phyloP scores from a whole-genome alignment of 169 alveolate species.

The Babesia bovis region DNA sequence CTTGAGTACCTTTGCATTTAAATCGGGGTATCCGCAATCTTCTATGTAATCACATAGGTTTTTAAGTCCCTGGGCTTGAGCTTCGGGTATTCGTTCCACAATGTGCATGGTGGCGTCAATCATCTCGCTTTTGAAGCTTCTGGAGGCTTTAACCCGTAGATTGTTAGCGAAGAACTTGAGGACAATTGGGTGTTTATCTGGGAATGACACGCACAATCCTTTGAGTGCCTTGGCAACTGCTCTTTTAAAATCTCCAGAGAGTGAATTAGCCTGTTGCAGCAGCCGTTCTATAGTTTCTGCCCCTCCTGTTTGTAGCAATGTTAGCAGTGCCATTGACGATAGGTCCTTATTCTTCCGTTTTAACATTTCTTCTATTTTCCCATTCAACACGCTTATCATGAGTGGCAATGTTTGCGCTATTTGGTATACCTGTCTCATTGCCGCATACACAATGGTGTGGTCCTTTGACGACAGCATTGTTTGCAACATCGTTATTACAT shows the following conservation, averaged over 20 bases:
- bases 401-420: constrained; percentile 70
- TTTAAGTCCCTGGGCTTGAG: constrained; percentile 84
- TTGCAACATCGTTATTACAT: constrained; percentile 9
- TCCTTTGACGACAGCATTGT: constrained; percentile 43
- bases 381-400: constrained; percentile 55
- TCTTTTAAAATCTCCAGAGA: constrained; percentile 86
- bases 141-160: constrained; percentile 89
- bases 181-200: constrained; percentile 88
- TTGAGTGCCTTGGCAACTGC: constrained; percentile 90
- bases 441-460: constrained; percentile 37
- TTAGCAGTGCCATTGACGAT: constrained; percentile 93
- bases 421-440: constrained; percentile 66
- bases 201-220: constrained; percentile 89
- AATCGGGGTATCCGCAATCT: constrained; percentile 94
- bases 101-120: constrained; percentile 91
- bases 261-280: constrained; percentile 79
- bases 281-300: constrained; percentile 91
- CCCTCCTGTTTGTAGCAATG: constrained; percentile 93
- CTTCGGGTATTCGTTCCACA: constrained; percentile 77
- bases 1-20: constrained; percentile 83
- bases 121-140: constrained; percentile 85
- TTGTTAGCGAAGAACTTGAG: constrained; percentile 87
- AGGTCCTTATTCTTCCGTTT: constrained; percentile 87
- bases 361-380: constrained; percentile 89
- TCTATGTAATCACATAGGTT: constrained; percentile 95